A percentile compares a stretch with the other conserved stretches of the same genome.
Evolutionary conservation across 805 yeast genomes (phyloP).

Genomic region (Cyberlindnera maritima): DNA sequence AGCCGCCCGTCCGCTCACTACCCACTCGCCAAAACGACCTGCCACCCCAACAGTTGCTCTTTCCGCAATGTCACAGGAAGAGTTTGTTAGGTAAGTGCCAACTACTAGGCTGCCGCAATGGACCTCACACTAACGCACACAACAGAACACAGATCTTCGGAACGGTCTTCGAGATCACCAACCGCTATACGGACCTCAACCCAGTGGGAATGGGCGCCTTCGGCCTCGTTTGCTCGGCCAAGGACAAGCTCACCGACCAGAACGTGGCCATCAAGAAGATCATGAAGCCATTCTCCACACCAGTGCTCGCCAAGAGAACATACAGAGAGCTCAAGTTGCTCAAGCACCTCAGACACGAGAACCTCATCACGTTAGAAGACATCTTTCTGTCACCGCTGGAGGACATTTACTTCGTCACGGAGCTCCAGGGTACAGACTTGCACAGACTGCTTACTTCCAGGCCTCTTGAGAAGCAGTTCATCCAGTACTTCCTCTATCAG

Average conservation of each 20-base stretch:
- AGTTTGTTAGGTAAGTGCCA: conserved; percentile 8
- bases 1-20: too few relatives aligned
- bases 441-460: conserved; percentile 88
- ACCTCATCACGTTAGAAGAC: conserved; percentile 87
- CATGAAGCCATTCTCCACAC: conserved; percentile 94
- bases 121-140: background rate
- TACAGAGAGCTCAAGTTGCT: conserved; percentile 91
- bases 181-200: conserved; percentile 83
- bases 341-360: conserved; percentile 93
- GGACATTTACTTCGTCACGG: conserved; percentile 95
- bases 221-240: conserved; percentile 95
- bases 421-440: conserved; percentile 93
- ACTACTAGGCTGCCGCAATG: background rate
- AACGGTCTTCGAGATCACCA: conserved; percentile 90
- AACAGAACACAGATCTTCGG: conserved; percentile 88
- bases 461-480: conserved; percentile 93
- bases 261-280: conserved; percentile 97
- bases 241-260: conserved; percentile 84
- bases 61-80: conserved; percentile 12
- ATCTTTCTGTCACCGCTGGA: conserved; percentile 92
- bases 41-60: background rate
- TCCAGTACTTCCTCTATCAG: conserved; percentile 95
- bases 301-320: conserved; percentile 94
- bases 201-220: conserved; percentile 99
- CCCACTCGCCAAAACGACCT: background rate